Evolutionary conservation across 495 filamentous ascomycete species (phyloP), one percentile per base, ranked within the genome.

Genomic region (Pseudotulostoma volvatum): DNA sequence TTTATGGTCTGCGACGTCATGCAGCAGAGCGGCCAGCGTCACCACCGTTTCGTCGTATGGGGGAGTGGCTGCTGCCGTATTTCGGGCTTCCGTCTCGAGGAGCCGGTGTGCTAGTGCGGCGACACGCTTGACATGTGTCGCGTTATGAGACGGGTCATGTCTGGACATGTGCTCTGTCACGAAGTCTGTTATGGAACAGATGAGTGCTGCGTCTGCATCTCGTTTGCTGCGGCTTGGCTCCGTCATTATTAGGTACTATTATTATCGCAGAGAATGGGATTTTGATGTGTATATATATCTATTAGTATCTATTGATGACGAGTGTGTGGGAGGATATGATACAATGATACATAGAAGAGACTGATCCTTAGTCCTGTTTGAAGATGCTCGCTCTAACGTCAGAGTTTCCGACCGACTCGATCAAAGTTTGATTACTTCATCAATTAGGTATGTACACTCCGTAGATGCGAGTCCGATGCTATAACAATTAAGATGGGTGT

Each of bases 1-100:
- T 55, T 94, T 95, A 51, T 71, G 67, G 50, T 95, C 87, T 36
- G 77, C 81, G 7, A 94, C 76, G 50, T 95, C 86, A 55, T 95
- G 87, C 0, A 93, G 69, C 0, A 92, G 67, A 2, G 84, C 83
- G 1, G 76, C 66, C 2, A 93, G 76, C 17, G 75, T 67, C 44
- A 93, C 64, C 18, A 78, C 56, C 9, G 66, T 57, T 17, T 57
- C 49, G 53, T 82, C 66, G 50, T 64, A 65, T 17, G n/a, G 17
- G 13, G 13, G n/a, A 8, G 20, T 3, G 9, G 30, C 20, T 3
- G 36, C 41, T 47, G 53, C 18, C 36, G 57, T 51, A 44, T 59
- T 37, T 32, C 43, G 45, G 18, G 39, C 38, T 45, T 73, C 72
- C 25, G 54, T 39, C 9, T 55, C 50, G 20, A 76, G 57, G 40